Percentiles rank a stretch among this genome's conserved stretches.
Evolutionary conservation across 2,329 filamentous ascomycete genomes (phyloP).

Genomic region (Claviceps humidiphila): DNA sequence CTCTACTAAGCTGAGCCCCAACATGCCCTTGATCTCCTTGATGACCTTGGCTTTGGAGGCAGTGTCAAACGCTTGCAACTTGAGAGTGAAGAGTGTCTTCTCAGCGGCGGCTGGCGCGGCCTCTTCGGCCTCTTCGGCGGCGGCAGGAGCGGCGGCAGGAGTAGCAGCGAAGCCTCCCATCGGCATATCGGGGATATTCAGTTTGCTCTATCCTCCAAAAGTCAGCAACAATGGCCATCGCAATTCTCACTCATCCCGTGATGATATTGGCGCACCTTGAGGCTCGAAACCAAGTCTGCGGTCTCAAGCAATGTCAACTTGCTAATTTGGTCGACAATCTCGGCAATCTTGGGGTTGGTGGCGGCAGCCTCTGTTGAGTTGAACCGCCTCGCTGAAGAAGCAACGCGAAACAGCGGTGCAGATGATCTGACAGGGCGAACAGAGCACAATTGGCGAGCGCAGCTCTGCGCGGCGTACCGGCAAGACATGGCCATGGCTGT

Average conservation of each 20-base stretch:
- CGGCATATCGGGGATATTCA: slow-evolving; percentile 97
- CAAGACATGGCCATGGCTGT: slow-evolving; percentile 48
- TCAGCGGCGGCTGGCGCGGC: slow-evolving; percentile 82
- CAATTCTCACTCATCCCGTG: neutral
- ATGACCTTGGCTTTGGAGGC: slow-evolving; percentile 95
- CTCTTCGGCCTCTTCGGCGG: slow-evolving; percentile 75
- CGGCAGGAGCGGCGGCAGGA: slow-evolving; percentile 47
- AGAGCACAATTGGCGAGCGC: slow-evolving; percentile 47
- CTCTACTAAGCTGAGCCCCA: slow-evolving; percentile 92
- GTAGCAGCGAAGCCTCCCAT: slow-evolving; percentile 76
- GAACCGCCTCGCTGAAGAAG: slow-evolving; percentile 56
- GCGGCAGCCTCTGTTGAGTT: slow-evolving; percentile 65
- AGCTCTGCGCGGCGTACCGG: slow-evolving; percentile 51
- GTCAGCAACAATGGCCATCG: slow-evolving; percentile 1
- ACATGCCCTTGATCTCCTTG: slow-evolving; percentile 96
- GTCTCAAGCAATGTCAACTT: slow-evolving; percentile 96
- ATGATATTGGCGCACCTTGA: slow-evolving; percentile 57
- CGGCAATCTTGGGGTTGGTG: slow-evolving; percentile 78
- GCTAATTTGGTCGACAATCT: slow-evolving; percentile 97
- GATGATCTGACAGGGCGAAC: slow-evolving; percentile 32
- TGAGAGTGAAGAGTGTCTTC: slow-evolving; percentile 94
- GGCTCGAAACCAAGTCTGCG: slow-evolving; percentile 80
- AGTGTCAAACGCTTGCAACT: slow-evolving; percentile 81
- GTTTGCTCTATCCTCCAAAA: slow-evolving; percentile 49
- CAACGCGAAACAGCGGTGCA: slow-evolving; percentile 32